Percentiles rank a stretch among this genome's conserved stretches.
These are phyloP conservation scores for Quercus glauca DNA, from an alignment of 306 rosid genomes.

Conservation along the genomic window DNA sequence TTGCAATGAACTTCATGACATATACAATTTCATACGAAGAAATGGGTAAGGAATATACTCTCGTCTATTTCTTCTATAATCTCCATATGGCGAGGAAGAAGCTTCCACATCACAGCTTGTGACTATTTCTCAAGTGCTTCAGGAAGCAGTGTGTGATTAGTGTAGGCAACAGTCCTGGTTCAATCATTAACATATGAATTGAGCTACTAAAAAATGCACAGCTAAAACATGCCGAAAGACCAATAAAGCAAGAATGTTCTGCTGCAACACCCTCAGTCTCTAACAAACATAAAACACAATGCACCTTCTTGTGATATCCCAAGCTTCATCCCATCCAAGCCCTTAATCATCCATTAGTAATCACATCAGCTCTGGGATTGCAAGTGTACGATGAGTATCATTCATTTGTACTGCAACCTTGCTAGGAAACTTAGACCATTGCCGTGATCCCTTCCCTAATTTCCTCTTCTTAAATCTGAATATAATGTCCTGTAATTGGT, in stretches of 20 bases:
- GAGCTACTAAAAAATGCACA: constrained; percentile 15
- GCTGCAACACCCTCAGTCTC: constrained; percentile 3
- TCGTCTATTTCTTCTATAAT: constrained; percentile 89
- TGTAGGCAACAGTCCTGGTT: constrained; percentile 90
- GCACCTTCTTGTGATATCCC: constrained; percentile 86
- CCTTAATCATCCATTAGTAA: constrained; percentile 84
- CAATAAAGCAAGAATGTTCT: constrained; percentile 11
- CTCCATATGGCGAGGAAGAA: constrained; percentile 99
- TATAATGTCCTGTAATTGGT: constrained; percentile 72
- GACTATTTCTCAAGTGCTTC: constrained; percentile 99
- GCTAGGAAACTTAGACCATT: constrained; percentile 80
- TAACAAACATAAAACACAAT: constrained; percentile 8
- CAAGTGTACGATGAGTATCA: constrained; percentile 96
- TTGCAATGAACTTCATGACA: constrained; percentile 62
- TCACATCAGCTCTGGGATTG: constrained; percentile 92
- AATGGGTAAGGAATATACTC: constrained; percentile 42
- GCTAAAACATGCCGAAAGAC: neutral
- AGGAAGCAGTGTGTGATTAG: constrained; percentile 96
- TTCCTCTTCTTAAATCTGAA: constrained; percentile 88
- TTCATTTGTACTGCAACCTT: constrained; percentile 98
- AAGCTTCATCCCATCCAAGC: constrained; percentile 97
- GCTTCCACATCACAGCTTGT: constrained; percentile 90
- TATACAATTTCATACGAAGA: constrained; percentile 12
- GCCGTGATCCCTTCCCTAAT: constrained; percentile 49
- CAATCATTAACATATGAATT: constrained; percentile 20